A percentile compares a stretch with the other conserved stretches of the same genome.
Evolutionary conservation across 2,329 filamentous ascomycete species (phyloP).

Genomic region (Monosporascus ibericus): DNA sequence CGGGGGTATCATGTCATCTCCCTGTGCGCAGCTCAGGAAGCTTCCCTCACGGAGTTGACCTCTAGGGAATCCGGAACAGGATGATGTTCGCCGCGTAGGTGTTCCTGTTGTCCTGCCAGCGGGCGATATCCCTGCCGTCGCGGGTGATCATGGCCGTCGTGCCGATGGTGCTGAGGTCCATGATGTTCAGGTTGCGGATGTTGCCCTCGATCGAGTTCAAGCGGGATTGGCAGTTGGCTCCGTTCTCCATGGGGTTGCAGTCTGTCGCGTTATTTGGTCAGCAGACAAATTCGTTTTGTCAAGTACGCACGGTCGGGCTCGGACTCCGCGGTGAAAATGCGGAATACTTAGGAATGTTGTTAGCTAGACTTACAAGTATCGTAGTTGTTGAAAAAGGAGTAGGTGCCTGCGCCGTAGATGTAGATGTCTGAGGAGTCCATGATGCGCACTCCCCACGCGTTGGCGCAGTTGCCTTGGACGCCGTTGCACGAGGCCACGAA

Average conservation of each 20-base stretch:
- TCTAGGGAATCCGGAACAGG: constrained; percentile 21
- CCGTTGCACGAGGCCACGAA: constrained; percentile 38
- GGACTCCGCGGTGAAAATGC: too few relatives aligned
- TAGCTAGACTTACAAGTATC: constrained; percentile 28
- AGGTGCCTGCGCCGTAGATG: constrained; percentile 55
- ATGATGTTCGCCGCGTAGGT: constrained; percentile 26
- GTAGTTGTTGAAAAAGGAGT: constrained; percentile 56
- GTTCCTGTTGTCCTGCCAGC: constrained; percentile 25
- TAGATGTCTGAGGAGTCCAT: constrained; percentile 44
- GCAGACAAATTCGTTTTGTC: background rate
- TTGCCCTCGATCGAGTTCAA: constrained; percentile 33
- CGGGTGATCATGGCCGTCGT: constrained; percentile 30
- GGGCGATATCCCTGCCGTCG: constrained; percentile 24
- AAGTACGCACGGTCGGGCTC: too few relatives aligned
- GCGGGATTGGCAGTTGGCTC: constrained; percentile 33
- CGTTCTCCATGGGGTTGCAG: constrained; percentile 30
- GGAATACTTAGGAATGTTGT: too few relatives aligned
- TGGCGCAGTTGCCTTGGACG: constrained; percentile 32
- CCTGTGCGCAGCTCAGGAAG: too few relatives aligned
- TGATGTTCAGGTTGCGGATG: constrained; percentile 30
- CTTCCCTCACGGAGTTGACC: background rate
- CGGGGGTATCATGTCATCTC: too few relatives aligned
- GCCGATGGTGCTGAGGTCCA: constrained; percentile 42
- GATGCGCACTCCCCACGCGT: constrained; percentile 56
- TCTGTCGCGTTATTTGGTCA: constrained; percentile 5